Percentiles rank a stretch among this genome's conserved stretches.
Evolutionary conservation across 2,329 filamentous ascomycete species (phyloP).

Genomic region (Ophiocordyceps camponoti-rufipedis): DNA sequence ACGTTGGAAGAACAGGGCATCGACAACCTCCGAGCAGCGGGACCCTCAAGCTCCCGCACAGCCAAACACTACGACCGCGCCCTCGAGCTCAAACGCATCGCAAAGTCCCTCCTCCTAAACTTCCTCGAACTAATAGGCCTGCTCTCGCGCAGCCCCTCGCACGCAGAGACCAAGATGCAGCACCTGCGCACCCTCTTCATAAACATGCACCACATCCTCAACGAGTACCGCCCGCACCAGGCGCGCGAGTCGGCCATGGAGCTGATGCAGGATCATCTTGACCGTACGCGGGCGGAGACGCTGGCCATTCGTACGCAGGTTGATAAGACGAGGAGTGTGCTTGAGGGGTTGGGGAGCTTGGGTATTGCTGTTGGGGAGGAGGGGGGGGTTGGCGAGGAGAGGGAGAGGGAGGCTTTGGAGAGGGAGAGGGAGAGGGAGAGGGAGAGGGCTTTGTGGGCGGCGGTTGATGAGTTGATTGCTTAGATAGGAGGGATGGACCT

Average conservation of each 20-base stretch:
- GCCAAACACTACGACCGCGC: conserved; percentile 42
- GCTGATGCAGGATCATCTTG: conserved; percentile 73
- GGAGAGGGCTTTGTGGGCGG: conserved; percentile 21
- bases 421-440: conserved; percentile 4
- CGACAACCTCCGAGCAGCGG: conserved; percentile 37
- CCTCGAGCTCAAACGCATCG: conserved; percentile 54
- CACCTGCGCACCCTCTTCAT: conserved; percentile 70
- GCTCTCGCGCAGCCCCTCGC: conserved; percentile 10
- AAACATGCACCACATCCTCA: conserved; percentile 85
- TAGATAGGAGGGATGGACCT: conserved; percentile 2
- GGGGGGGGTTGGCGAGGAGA: not conserved
- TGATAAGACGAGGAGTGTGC: conserved; percentile 53
- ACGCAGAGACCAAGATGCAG: conserved; percentile 52
- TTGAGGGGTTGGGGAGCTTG: conserved; percentile 47
- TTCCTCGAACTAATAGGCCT: conserved; percentile 66
- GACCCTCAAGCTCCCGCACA: conserved; percentile 22
- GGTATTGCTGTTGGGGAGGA: conserved; percentile 9
- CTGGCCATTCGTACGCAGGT: conserved; percentile 46
- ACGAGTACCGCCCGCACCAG: conserved; percentile 88
- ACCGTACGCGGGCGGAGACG: conserved; percentile 55
- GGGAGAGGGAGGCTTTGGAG: conserved; percentile 4
- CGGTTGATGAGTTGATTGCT: conserved; percentile 21
- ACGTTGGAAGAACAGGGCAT: conserved; percentile 54
- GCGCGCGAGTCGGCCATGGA: conserved; percentile 73
- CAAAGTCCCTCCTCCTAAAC: conserved; percentile 72